Evolutionary conservation across 148 eudicot genomes (phyloP).

Genomic region (Vaccinium corymbosum): DNA sequence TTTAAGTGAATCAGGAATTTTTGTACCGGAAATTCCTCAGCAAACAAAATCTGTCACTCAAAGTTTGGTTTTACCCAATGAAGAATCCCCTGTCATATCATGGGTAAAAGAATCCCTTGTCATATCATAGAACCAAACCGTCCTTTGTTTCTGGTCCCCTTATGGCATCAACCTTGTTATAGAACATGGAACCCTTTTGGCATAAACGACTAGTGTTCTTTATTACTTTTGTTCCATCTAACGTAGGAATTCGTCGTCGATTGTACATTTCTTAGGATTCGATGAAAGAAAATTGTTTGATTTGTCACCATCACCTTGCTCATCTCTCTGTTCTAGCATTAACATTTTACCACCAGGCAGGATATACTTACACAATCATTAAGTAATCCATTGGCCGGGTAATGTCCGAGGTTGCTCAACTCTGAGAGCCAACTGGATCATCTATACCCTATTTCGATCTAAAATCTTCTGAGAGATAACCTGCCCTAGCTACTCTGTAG

Average conservation of each 20-base stretch:
- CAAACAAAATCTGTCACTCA: too few species aligned
- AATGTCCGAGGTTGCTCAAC: not conserved
- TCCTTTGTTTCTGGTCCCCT: not conserved
- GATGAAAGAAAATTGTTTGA: not conserved
- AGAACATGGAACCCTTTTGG: too few species aligned
- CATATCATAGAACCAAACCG: not conserved
- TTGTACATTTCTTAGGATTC: too few species aligned
- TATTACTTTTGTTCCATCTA: not conserved
- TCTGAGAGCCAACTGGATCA: not conserved
- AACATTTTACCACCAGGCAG: not conserved
- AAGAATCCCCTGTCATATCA: too few species aligned
- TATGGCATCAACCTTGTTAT: not conserved
- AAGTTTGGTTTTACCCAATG: too few species aligned
- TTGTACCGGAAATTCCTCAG: too few species aligned
- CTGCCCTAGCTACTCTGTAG: too few species aligned
- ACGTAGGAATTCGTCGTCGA: too few species aligned
- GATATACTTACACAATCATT: not conserved
- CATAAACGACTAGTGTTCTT: too few species aligned
- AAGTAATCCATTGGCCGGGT: not conserved
- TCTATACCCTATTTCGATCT: not conserved
- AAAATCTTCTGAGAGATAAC: too few species aligned
- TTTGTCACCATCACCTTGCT: not conserved
- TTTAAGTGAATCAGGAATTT: too few species aligned
- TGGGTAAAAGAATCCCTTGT: too few species aligned
- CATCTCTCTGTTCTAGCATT: not conserved